A percentile compares a stretch with the other conserved stretches of the same genome.
Conservation (phyloP, 768 basidiomycete genomes). For the Mycena capillaripes region DNA sequence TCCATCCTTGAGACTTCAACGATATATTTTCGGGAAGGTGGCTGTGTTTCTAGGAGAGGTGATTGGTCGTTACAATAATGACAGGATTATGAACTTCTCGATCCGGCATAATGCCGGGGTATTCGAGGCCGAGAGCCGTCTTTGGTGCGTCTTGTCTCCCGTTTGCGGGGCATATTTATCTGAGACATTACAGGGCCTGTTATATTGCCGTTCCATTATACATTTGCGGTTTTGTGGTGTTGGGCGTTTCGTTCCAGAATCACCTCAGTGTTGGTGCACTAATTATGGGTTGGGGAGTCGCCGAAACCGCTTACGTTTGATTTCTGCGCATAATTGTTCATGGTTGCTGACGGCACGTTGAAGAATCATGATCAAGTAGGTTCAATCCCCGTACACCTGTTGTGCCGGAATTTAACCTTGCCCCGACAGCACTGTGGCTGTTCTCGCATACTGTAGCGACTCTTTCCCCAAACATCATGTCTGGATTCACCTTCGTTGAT, state of each 20-base stretch:
- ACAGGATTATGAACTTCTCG: constrained; percentile 61
- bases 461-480: constrained; percentile 57
- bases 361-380: constrained; percentile 17
- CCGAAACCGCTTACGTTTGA: constrained; percentile 44
- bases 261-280: constrained; percentile 60
- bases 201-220: constrained; percentile 67
- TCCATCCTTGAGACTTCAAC: background rate
- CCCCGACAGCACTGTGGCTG: background rate
- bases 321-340: background rate
- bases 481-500: background rate
- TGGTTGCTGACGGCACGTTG: background rate
- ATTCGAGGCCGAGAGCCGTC: constrained; percentile 70
- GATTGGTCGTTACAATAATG: constrained; percentile 65
- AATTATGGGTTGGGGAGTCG: constrained; percentile 71
- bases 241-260: constrained; percentile 66
- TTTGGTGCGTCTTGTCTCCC: constrained; percentile 53
- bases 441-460: constrained; percentile 56
- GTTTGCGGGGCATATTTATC: background rate
- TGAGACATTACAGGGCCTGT: constrained; percentile 53
- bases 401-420: background rate
- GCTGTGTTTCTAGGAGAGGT: constrained; percentile 67
- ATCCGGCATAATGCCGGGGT: constrained; percentile 67
- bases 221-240: constrained; percentile 45
- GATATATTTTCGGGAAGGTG: constrained; percentile 48
- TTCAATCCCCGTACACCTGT: background rate